These are phyloP conservation scores for Blastobotrys proliferans DNA, from an alignment of 1,139 yeast species.

Conservation along the genomic window DNA sequence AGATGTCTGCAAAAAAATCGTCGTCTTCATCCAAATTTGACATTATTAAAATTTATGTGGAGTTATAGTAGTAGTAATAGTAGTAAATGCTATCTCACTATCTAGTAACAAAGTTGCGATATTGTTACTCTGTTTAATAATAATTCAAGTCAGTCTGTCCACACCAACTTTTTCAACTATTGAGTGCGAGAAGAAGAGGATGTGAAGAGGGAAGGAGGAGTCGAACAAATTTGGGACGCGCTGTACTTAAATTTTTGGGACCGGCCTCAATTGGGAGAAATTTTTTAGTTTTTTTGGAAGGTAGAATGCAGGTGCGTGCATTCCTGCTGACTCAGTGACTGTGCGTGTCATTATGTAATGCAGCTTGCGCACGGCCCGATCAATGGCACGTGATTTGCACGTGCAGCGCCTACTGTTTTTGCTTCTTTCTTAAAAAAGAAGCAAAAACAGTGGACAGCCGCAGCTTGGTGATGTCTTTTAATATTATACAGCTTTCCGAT, in stretches of 20 bases:
- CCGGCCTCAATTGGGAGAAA: neutral
- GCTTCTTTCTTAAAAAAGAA: too few species aligned
- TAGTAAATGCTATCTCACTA: neutral
- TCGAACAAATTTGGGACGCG: neutral
- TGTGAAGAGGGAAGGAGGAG: neutral
- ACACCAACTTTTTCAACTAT: neutral
- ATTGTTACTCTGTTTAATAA: neutral
- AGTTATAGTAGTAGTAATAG: neutral
- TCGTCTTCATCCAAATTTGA: conserved; percentile 78
- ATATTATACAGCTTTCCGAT: too few species aligned
- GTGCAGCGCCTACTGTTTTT: too few species aligned
- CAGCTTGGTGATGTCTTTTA: too few species aligned
- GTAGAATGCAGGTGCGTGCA: too few species aligned
- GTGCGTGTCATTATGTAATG: too few species aligned
- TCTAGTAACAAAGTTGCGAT: neutral
- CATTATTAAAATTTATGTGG: conserved; percentile 36
- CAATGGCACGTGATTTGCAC: too few species aligned
- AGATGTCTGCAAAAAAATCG: conserved; percentile 73
- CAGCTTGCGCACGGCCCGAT: too few species aligned
- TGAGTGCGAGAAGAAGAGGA: neutral
- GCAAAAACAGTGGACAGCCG: too few species aligned
- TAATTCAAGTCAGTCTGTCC: neutral
- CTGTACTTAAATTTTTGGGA: neutral
- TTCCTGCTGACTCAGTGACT: too few species aligned
- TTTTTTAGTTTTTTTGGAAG: too few species aligned